Evolutionary conservation across 148 eudicot species (phyloP).

Genomic region (Amaranthus palmeri): DNA sequence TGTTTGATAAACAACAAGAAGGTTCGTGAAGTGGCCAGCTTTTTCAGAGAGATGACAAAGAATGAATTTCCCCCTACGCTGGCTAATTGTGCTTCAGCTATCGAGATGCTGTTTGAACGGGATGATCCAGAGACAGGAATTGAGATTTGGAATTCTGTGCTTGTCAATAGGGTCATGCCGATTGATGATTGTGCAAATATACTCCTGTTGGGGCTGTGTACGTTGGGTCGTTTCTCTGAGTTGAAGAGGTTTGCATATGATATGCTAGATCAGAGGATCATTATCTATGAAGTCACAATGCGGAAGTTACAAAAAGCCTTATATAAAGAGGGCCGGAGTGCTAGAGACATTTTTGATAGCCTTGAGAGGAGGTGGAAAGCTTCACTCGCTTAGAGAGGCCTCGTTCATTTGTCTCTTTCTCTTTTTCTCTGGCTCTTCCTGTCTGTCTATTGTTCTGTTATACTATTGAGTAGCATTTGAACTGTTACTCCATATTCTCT

Average conservation of each 20-base stretch:
- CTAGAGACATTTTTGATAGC: constrained; percentile 48
- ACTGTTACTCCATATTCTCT: neutral
- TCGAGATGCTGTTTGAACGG: constrained; percentile 49
- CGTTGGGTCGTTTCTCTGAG: constrained; percentile 51
- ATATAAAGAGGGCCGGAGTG: constrained; percentile 44
- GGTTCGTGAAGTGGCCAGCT: constrained; percentile 54
- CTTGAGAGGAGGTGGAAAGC: constrained; percentile 64
- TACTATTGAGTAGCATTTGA: constrained; percentile 9
- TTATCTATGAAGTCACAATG: constrained; percentile 69
- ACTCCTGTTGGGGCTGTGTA: constrained; percentile 57
- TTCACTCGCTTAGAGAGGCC: constrained; percentile 25
- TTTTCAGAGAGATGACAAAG: constrained; percentile 73
- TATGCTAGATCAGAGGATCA: constrained; percentile 58
- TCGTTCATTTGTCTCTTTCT: neutral
- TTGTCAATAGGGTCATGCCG: constrained; percentile 39
- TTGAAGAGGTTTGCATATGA: constrained; percentile 49
- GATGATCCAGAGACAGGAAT: constrained; percentile 78
- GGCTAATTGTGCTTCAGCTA: constrained; percentile 58
- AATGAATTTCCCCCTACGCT: constrained; percentile 65
- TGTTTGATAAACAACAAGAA: constrained; percentile 65
- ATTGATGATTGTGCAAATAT: constrained; percentile 61
- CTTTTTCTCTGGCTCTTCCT: neutral
- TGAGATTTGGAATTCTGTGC: constrained; percentile 70
- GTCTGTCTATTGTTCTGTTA: too few relatives aligned
- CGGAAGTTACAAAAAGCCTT: constrained; percentile 46